A percentile compares a stretch with the other conserved stretches of the same genome.
Conservation (phyloP, 2,329 filamentous ascomycete species). For the Arthroderma uncinatum region DNA sequence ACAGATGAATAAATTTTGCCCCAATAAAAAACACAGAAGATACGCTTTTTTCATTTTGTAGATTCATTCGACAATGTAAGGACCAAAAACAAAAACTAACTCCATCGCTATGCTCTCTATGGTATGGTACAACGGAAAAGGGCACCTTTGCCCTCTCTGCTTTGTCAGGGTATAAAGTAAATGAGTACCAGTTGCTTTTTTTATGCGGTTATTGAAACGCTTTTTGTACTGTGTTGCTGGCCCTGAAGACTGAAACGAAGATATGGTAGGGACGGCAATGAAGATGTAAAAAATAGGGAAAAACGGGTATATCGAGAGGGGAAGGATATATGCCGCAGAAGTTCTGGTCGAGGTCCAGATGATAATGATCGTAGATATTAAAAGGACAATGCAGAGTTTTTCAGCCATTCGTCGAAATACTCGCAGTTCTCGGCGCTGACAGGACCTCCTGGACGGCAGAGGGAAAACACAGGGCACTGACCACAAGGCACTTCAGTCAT, state of each 20-base stretch:
- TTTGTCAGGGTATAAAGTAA: not conserved
- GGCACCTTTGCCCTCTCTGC: not conserved
- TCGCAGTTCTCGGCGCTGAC: slow-evolving; percentile 83
- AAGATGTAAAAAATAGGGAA: not conserved
- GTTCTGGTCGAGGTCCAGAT: not conserved
- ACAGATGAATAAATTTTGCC: not conserved
- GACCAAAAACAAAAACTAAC: slow-evolving; percentile 6
- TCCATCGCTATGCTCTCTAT: slow-evolving; percentile 15
- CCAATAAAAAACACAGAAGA: not conserved
- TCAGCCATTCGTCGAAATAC: slow-evolving; percentile 81
- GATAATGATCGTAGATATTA: slow-evolving; percentile 13
- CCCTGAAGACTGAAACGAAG: not conserved
- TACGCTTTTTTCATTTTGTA: not conserved
- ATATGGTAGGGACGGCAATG: not conserved
- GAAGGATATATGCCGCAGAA: no score
- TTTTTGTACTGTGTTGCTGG: not conserved
- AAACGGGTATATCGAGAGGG: not conserved
- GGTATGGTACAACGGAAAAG: not conserved
- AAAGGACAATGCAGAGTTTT: slow-evolving; percentile 26
- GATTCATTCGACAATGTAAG: not conserved
- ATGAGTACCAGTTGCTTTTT: not conserved
- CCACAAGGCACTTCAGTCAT: slow-evolving; percentile 86
- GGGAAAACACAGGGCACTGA: slow-evolving; percentile 79
- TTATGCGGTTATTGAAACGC: not conserved
- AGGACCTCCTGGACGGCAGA: slow-evolving; percentile 82